Evolutionary conservation across 23 red algal species (phyloP), one percentile per base, ranked within the genome.

Genomic region (Gracilariopsis chorda): DNA sequence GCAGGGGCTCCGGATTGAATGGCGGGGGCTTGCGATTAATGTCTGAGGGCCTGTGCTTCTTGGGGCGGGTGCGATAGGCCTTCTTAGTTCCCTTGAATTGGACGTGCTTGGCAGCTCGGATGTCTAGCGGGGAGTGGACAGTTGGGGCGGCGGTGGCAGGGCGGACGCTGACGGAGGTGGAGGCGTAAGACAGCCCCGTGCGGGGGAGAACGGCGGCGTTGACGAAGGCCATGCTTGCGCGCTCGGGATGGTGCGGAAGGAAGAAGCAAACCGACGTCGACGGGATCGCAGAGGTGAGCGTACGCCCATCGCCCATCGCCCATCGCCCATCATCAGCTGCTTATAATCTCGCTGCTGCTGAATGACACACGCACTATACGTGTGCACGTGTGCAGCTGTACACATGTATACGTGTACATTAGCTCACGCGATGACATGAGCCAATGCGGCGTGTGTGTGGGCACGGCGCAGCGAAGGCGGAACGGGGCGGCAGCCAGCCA

Each of bases 21-120:
- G 67, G n/a, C 7, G 88, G 80, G 28, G 94, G 87, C 62, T 77
- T 82, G 62, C 94, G 87, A 70, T 92, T 88, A 48, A 84, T 96
- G 69, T 96, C 94, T 19, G 94, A 96, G 12, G 88, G 88, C 48
- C 94, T 70, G 52, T 83, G 87, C 60, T 96, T 96, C 90, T 75
- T 88, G 43, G 94, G 94, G 5, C 94, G 87, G 34, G 33, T 29
- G 43, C 86, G 88, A 58, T 92, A 70, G 9, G 62, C 48, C 88
- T 92, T 92, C 62, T 96, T 96, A 4, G 88, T 73, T 24, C 51
- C 88, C 81, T 96, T 96, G 46, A 92, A 96, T 56, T 92, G 94
- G 24, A 71, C 94, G 53, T 92, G 80, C 76, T 92, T 92, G 21
- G 78, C 87, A 19, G 88, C 88, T 48, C 75, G 51, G 67, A 95